A percentile compares a stretch with the other conserved stretches of the same genome.
phyloP scores from a whole-genome alignment of 768 basidiomycete genomes.

The Naganishia vaughanmartiniae region DNA sequence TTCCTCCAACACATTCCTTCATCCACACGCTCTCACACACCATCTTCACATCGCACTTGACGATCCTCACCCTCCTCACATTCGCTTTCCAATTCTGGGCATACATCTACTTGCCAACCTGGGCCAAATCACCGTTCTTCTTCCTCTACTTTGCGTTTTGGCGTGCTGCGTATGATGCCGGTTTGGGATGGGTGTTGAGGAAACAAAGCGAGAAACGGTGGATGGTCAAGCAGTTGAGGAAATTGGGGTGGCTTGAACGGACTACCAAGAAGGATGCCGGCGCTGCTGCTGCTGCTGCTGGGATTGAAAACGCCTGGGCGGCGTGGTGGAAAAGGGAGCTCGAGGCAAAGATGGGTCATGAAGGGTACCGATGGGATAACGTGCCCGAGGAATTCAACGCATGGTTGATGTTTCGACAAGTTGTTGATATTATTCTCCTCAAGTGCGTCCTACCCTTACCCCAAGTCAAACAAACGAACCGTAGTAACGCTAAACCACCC shows the following conservation, averaged over 20 bases:
- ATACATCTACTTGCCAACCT: constrained; percentile 62
- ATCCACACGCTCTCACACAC: constrained; percentile 40
- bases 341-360: constrained; percentile 82
- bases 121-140: constrained; percentile 61
- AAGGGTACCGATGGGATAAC: constrained; percentile 88
- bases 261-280: constrained; percentile 57
- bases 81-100: constrained; percentile 74
- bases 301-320: constrained; percentile 54
- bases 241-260: constrained; percentile 84
- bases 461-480: too few relatives aligned
- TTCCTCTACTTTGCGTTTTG: constrained; percentile 88
- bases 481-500: background rate
- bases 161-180: constrained; percentile 85
- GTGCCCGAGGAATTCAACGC: constrained; percentile 91
- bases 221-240: constrained; percentile 78
- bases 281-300: background rate
- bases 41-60: constrained; percentile 61
- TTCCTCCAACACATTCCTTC: constrained; percentile 55
- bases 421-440: constrained; percentile 92
- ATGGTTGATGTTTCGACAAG: constrained; percentile 91
- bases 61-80: constrained; percentile 76
- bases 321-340: constrained; percentile 84
- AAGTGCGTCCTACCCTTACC: constrained; percentile 78
- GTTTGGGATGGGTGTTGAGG: constrained; percentile 88
- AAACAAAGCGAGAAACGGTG: constrained; percentile 93